phyloP scores from a whole-genome alignment of 306 rosid genomes.

The Cercis canadensis region DNA sequence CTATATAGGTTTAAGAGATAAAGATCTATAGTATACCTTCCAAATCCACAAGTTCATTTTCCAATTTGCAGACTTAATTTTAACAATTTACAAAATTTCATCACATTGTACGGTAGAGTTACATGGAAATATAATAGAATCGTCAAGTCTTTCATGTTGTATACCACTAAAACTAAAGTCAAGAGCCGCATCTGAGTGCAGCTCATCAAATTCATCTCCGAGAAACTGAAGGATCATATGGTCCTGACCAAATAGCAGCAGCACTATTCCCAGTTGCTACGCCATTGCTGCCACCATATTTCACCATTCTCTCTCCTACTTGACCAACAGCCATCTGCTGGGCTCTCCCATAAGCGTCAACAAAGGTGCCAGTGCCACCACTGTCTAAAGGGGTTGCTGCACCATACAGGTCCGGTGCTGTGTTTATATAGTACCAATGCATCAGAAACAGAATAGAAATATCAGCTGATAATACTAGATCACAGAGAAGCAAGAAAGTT shows the following conservation, averaged over 20 bases:
- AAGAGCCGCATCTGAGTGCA: background rate
- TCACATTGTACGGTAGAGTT: background rate
- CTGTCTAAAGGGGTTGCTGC: slow-evolving; percentile 41
- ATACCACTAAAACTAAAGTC: too few species aligned
- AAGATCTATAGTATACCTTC: background rate
- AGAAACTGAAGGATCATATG: slow-evolving; percentile 51
- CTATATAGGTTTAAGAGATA: background rate
- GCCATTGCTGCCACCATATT: slow-evolving; percentile 52
- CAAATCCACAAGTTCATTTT: too few species aligned
- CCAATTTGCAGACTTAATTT: too few species aligned
- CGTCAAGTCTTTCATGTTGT: too few species aligned
- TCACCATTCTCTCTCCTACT: slow-evolving; percentile 46
- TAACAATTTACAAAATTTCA: too few species aligned
- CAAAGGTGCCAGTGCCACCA: slow-evolving; percentile 39
- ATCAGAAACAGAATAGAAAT: slow-evolving; percentile 35
- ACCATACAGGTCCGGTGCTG: slow-evolving; percentile 56
- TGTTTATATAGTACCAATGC: slow-evolving; percentile 7
- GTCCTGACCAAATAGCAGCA: slow-evolving; percentile 44
- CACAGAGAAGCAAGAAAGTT: slow-evolving; percentile 35
- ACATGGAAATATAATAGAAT: too few species aligned
- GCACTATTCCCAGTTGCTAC: slow-evolving; percentile 32
- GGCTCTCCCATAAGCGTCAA: slow-evolving; percentile 58
- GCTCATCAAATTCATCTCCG: slow-evolving; percentile 36
- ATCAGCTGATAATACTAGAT: slow-evolving; percentile 11
- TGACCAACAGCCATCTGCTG: slow-evolving; percentile 49